phyloP scores from a whole-genome alignment of 805 yeast genomes.

The Cyberlindnera japonica region DNA sequence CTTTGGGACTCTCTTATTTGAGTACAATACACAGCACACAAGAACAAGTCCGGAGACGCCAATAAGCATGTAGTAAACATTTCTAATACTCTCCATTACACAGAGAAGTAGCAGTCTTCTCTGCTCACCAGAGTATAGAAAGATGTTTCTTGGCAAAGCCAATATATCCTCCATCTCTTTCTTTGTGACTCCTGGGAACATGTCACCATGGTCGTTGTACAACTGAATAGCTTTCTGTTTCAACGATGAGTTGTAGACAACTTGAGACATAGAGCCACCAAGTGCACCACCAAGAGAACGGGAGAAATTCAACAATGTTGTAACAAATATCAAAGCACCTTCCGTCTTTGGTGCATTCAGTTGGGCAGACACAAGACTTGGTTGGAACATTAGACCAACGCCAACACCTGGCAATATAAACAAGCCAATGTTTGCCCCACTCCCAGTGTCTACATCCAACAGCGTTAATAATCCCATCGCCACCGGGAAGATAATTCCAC shows the following conservation, averaged over 20 bases:
- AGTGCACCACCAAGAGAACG: conserved; percentile 42
- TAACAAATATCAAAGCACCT: conserved; percentile 44
- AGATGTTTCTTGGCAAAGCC: conserved; percentile 5
- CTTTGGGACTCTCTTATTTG: not conserved
- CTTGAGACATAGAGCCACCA: conserved; percentile 36
- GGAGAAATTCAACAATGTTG: conserved; percentile 38
- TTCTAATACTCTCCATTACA: conserved; percentile 36
- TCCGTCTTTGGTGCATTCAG: conserved; percentile 44
- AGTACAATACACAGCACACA: not conserved
- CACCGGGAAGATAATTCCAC: conserved; percentile 28
- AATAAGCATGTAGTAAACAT: conserved; percentile 38
- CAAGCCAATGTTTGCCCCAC: conserved; percentile 32
- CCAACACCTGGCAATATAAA: conserved; percentile 36
- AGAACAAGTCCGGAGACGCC: conserved; percentile 1
- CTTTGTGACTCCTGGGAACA: conserved; percentile 2
- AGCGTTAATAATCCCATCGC: conserved; percentile 35
- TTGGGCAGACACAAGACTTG: conserved; percentile 31
- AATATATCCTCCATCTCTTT: not conserved
- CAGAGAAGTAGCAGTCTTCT: conserved; percentile 16
- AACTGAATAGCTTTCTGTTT: conserved; percentile 11
- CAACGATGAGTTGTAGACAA: conserved; percentile 32
- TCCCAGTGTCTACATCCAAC: conserved; percentile 29
- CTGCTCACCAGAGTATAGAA: not conserved
- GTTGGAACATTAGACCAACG: conserved; percentile 34
- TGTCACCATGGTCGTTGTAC: not conserved